Evolutionary conservation across 177 flowering plant species (phyloP), one percentile per base, ranked within the genome.

Genomic region (Vitis hybrid): DNA sequence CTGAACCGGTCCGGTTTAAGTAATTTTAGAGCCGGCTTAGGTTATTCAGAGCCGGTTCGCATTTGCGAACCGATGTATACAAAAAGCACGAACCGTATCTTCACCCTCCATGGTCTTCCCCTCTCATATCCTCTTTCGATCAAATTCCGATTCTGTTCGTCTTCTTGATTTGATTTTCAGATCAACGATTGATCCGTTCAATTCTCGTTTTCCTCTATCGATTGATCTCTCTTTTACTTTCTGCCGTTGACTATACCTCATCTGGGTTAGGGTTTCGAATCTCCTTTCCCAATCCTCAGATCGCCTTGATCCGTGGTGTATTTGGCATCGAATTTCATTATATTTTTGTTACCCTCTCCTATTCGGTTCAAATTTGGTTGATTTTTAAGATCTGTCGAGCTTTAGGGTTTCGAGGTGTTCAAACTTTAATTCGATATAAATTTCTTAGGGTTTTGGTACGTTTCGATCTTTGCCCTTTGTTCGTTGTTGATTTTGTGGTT

Each of bases 381-480:
- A 19, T 50, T 31, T 15, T 69, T 22, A 54, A n/a, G 58, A 54
- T 63, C 22, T 48, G 63, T 52, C 45, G 45, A 39, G 45, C 31
- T 64, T 50, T 80, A 68, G 76, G 80, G 75, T 77, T 80, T 80
- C 70, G 59, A 45, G 16, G 34, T 60, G n/a, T 50, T 65, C 59
- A 70, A 39, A 39, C 45, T 39, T 39, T 7, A 39, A 39, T 39
- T 39, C 45, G 45, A 39, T 39, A 39, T 39, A 39, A 39, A 29
- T 63, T 18, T 57, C 12, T 61, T 50, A 58, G 54, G 34, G 63
- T 29, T 67, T 78, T 71, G 65, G 67, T 71, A 22, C 12, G 48
- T 64, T 56, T 65, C 14, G 22, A 50, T 2, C 14, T 58, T 29
- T 51, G 54, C 29, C 50, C 8, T 63, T 69, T 61, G 45, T 63